Base-by-base conservation (phyloP, 495 filamentous ascomycete species). In the Podospora sp. region DNA sequence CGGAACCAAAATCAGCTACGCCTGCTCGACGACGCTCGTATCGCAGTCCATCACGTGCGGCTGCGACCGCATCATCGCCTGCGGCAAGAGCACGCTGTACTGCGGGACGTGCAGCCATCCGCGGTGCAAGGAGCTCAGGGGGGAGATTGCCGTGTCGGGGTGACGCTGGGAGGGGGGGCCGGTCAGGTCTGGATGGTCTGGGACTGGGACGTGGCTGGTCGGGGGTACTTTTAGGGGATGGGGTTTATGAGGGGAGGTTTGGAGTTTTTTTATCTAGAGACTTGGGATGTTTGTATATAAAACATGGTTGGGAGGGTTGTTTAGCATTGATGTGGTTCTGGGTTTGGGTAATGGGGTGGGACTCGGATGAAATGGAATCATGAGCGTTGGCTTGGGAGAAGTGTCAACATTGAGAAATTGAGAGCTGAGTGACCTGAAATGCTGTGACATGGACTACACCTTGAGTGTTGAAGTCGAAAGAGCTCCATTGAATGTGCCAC, bases 1-100 rank as follows among this genome's bases (percentile, higher is more conserved):
- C 68, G 74, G 72, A 70, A 76, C 74, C 20, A 56, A 63, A 53
- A 76, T 76, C 70, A 71, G 67, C 66, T 76, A 76, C 69, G 74
- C 74, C 60, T 76, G 74, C 68, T 60, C 50, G 8, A 76, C 72
- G 5, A 76, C 72, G 11, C 65, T 76, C 46, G 70, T 76, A 40
- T 76, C 74, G 36, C 65, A 70, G 68, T 76, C 74, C 0, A 74
- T 63, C 16, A 76, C 70, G 8, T 76, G 74, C 25, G 46, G 51
- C 20, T 76, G 74, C 72, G 60, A 65, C 22, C 66, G 58, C 22
- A 65, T 76, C 26, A 29, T 74, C 1, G 74, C 74, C 59, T 74
- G 70, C 65, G 74, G 74, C 52, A 74, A 74, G 60, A 74, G 72
- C 70, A 76, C 74, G 0, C 72, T 76, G 16, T 74, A 70, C 58